Evolutionary conservation across 345 rosid species (phyloP).

Genomic region (Bruguiera parviflora): DNA sequence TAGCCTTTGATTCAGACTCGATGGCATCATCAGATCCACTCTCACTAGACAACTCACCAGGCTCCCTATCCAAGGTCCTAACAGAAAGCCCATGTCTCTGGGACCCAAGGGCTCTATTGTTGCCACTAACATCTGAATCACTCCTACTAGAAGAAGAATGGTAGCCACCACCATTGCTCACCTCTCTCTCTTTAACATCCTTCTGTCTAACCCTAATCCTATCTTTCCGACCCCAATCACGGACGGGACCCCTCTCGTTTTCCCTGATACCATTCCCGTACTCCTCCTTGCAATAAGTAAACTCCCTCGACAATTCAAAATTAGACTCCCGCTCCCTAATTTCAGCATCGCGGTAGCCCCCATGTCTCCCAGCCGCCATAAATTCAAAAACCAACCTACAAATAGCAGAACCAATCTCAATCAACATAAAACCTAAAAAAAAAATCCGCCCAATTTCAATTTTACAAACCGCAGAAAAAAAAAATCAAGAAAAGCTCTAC

Average conservation of each 20-base stretch:
- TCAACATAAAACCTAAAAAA: conserved; percentile 4
- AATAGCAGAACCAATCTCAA: conserved; percentile 28
- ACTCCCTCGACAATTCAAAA: conserved; percentile 45
- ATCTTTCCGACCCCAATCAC: conserved; percentile 40
- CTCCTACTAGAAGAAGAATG: conserved; percentile 55
- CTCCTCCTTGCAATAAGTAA: conserved; percentile 43
- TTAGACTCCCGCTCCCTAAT: conserved; percentile 57
- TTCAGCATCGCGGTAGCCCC: conserved; percentile 64
- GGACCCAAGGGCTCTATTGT: conserved; percentile 36
- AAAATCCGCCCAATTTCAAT: conserved; percentile 1
- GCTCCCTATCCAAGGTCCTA: conserved; percentile 74
- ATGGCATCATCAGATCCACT: conserved; percentile 84
- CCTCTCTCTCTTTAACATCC: conserved; percentile 70
- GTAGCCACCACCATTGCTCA: conserved; percentile 51
- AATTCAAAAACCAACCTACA: conserved; percentile 5
- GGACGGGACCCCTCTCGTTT: conserved; percentile 33
- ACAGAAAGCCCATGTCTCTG: conserved; percentile 33
- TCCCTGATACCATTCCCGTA: conserved; percentile 42
- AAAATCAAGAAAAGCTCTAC: neutral
- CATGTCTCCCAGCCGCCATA: conserved; percentile 90
- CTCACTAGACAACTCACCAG: conserved; percentile 98
- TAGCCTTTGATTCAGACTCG: conserved; percentile 43
- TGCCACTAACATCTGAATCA: conserved; percentile 51
- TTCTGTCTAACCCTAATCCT: conserved; percentile 55
- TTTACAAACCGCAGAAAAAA: neutral